Evolutionary conservation across 2,329 filamentous ascomycete species (phyloP), one percentile per base, ranked within the genome.

Genomic region (Botrytis byssoidea): DNA sequence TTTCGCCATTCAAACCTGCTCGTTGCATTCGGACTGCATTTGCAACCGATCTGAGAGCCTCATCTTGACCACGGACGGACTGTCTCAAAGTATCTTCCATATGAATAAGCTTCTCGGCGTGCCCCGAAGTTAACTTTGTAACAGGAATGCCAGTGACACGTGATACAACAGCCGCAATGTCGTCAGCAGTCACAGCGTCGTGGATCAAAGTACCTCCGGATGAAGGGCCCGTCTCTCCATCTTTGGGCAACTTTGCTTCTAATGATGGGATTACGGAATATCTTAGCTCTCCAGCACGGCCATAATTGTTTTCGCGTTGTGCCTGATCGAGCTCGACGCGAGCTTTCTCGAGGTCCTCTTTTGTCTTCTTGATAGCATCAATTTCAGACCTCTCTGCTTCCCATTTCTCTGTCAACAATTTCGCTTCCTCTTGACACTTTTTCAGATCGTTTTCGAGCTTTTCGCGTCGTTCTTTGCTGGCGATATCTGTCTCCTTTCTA

Each of bases 1-100:
- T 97, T 79, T 98, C 94, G 48, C 94, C 94, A 74, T 92, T 97
- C 14, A 98, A 86, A 1, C 96, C 96, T 14, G 96, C 96, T 76
- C 96, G 89, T 83, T 98, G 96, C 86, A 98, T 92, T 32, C 96
- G 90, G 14, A 99, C 95, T 0, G 96, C 96, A 80, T 98, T 93
- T 48, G 95, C 92, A 1, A 98, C 95, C 29, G 95, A 93, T 76
- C 91, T 91, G 74, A 99, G 89, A 10, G 96, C 96, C 79, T 98
- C 95, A 76, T 98, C 95, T 82, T 99, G 96, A 5, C 96, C 96
- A 76, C 94, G 92, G 72, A 99, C 92, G 7, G 92, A 92, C 79
- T 94, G 86, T 8, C 93, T 88, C 14, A 99, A 87, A 0, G 90
- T 92, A 75, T 97, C 94, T 82, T 99, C 96, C 95, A 98, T 98